phyloP scores from a whole-genome alignment of 2,329 filamentous ascomycete species.

The Dothideomycetes sp. region DNA sequence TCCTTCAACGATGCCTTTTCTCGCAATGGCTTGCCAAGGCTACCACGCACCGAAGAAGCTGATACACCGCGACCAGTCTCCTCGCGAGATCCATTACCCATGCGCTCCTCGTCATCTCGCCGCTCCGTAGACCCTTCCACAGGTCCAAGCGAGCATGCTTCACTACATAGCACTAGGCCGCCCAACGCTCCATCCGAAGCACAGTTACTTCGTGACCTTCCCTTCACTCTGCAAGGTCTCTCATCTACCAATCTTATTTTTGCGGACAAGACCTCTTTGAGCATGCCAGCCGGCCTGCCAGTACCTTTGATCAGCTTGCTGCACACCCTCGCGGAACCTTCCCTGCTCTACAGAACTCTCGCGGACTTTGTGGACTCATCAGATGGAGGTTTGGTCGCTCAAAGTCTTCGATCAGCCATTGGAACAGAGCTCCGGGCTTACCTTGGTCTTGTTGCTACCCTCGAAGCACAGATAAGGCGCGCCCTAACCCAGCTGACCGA shows the following conservation, averaged over 20 bases:
- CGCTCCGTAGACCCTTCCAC: conserved; percentile 3
- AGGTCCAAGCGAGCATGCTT: conserved; percentile 1
- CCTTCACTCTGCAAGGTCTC: conserved; percentile 85
- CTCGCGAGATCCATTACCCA: conserved; percentile 5
- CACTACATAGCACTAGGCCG: no score
- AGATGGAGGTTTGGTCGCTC: conserved; percentile 74
- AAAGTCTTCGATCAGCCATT: conserved; percentile 83
- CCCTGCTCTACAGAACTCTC: conserved; percentile 75
- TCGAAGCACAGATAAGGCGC: conserved; percentile 83
- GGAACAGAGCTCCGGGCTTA: conserved; percentile 79
- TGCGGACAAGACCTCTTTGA: conserved; percentile 54
- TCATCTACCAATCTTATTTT: conserved; percentile 81
- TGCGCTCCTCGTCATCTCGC: conserved; percentile 3
- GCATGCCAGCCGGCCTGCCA: conserved; percentile 68
- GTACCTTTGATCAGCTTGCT: conserved; percentile 77
- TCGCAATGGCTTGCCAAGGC: conserved; percentile 30
- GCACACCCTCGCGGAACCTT: conserved; percentile 84
- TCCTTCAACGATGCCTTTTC: conserved; percentile 38
- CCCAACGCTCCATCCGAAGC: conserved; percentile 24
- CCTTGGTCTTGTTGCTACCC: conserved; percentile 75
- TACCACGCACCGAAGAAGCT: conserved; percentile 18
- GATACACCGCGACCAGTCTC: conserved; percentile 15
- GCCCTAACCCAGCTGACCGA: conserved; percentile 63
- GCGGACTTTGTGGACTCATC: conserved; percentile 71
- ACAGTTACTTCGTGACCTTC: conserved; percentile 54